A percentile compares a stretch with the other conserved stretches of the same genome.
Evolutionary conservation across 345 rosid genomes (phyloP).

Genomic region (Acer saccharum): DNA sequence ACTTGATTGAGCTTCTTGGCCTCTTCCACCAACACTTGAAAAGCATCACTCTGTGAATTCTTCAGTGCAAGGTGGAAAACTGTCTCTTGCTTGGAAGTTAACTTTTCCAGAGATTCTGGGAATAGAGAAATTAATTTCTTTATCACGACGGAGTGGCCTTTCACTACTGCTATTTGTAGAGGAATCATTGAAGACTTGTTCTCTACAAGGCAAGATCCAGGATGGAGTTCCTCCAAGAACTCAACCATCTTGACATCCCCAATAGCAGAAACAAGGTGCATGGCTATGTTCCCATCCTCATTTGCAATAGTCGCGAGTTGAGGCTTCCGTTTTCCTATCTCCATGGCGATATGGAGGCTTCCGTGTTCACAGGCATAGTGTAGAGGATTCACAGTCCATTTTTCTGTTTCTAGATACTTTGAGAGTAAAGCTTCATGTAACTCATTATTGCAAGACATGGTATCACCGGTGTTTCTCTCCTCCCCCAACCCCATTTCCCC

Average conservation of each 20-base stretch:
- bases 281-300: not conserved
- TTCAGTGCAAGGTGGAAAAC: constrained; percentile 1
- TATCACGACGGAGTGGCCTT: not conserved
- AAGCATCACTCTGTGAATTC: not conserved
- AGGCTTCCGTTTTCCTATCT: not conserved
- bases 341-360: not conserved
- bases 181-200: not conserved
- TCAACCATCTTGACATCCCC: not conserved
- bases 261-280: not conserved
- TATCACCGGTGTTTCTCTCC: too few species aligned
- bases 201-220: not conserved
- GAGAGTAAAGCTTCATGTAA: not conserved
- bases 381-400: not conserved
- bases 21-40: not conserved
- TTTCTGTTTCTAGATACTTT: not conserved
- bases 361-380: not conserved
- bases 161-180: not conserved
- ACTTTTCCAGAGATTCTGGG: not conserved
- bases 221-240: not conserved
- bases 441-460: too few species aligned
- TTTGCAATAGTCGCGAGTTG: not conserved
- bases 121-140: not conserved
- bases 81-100: not conserved
- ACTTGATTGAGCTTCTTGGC: not conserved
- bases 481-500: too few species aligned